These are phyloP conservation scores for Schoenoplectus triqueter DNA, from an alignment of 202 grass and related monocot genomes.

Conservation along the genomic window DNA sequence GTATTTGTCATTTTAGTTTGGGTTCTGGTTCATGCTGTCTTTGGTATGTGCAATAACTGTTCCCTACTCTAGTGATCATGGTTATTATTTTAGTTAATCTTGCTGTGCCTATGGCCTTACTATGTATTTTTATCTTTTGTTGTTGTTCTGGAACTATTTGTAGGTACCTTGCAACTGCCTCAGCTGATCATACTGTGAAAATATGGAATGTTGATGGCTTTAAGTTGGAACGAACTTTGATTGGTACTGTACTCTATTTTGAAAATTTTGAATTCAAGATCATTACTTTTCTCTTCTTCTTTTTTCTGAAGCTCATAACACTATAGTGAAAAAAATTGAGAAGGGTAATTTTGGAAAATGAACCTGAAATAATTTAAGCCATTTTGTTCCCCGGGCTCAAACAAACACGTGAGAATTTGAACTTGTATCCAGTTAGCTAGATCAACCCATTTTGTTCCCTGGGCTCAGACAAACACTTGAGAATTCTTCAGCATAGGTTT, in stretches of 20 bases:
- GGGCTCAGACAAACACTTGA: neutral
- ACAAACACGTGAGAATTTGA: neutral
- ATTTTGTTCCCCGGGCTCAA: neutral
- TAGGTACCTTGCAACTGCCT: constrained; percentile 94
- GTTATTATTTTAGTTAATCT: neutral
- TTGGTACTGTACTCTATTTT: constrained; percentile 52
- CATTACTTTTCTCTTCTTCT: neutral
- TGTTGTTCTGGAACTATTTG: constrained; percentile 20
- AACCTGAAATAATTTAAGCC: neutral
- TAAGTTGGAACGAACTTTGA: constrained; percentile 76
- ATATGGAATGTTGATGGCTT: constrained; percentile 98
- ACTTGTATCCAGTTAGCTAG: neutral
- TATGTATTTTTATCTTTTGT: constrained; percentile 15
- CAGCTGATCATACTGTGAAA: constrained; percentile 87
- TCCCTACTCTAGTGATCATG: constrained; percentile 12
- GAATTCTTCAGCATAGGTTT: neutral
- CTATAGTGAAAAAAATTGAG: neutral
- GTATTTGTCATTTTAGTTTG: neutral
- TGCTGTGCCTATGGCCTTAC: neutral
- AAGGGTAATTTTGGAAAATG: neutral
- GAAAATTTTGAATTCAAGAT: neutral
- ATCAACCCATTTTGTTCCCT: neutral
- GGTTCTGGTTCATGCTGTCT: constrained; percentile 1
- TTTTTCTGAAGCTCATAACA: neutral
- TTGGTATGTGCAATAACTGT: neutral